These are phyloP conservation scores for Teunomyces barrocoloradensis DNA, from an alignment of 805 yeast genomes.

Conservation along the genomic window DNA sequence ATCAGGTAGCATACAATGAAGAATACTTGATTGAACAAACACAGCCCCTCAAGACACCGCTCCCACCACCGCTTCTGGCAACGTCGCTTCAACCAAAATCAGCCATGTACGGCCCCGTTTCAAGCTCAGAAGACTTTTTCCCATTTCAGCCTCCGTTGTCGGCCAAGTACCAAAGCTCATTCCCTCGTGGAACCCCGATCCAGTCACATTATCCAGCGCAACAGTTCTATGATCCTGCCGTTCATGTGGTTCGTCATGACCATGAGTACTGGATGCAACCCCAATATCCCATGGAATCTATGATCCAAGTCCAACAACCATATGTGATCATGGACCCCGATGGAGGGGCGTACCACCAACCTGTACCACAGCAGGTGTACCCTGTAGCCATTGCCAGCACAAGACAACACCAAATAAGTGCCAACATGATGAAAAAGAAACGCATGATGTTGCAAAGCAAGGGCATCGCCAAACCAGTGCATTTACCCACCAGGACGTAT, in stretches of 20 bases:
- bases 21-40: conserved; percentile 54
- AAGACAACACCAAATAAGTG: conserved; percentile 32
- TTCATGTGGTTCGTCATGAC: conserved; percentile 11
- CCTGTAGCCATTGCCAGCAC: conserved; percentile 15
- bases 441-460: conserved; percentile 20
- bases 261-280: conserved; percentile 16
- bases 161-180: conserved; percentile 22
- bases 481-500: conserved; percentile 1
- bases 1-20: conserved; percentile 41
- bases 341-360: conserved; percentile 1
- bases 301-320: conserved; percentile 12
- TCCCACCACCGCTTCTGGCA: background rate
- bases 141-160: conserved; percentile 21
- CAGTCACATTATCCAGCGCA: conserved; percentile 5
- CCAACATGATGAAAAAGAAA: conserved; percentile 33
- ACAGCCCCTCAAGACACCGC: conserved; percentile 40
- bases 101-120: conserved; percentile 8
- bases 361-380: conserved; percentile 1
- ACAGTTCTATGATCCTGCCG: conserved; percentile 9
- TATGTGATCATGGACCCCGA: conserved; percentile 16
- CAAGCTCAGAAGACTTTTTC: conserved; percentile 19
- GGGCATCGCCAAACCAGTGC: conserved; percentile 2
- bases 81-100: conserved; percentile 9
- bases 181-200: conserved; percentile 13
- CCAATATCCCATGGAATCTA: conserved; percentile 7